Base-by-base conservation (phyloP, 371 early-diverging fungal species). In the Funneliformis caledonium region DNA sequence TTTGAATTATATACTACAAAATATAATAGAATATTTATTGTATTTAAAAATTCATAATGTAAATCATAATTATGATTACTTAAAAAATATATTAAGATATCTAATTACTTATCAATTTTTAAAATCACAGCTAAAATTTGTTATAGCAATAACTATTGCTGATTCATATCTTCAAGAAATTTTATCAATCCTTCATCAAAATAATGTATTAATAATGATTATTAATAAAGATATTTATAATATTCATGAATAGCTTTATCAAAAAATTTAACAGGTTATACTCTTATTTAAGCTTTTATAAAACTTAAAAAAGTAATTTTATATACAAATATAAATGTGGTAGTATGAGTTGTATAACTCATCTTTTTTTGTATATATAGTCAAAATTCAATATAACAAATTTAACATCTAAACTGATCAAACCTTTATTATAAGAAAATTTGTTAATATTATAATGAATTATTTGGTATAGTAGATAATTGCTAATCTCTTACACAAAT, bases 361-460 rank as follows among this genome's bases (percentile, higher is more conserved):
- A 72, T 33, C 50, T 72, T 72, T 72, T 72, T 26, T 72, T 72
- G n/a, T n/a, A n/a, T n/a, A n/a, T n/a, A n/a, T n/a, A n/a, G n/a
- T n/a, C n/a, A n/a, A n/a, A n/a, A n/a, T n/a, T n/a, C n/a, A n/a
- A n/a, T n/a, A n/a, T n/a, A n/a, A n/a, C n/a, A n/a, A n/a, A n/a
- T n/a, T n/a, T n/a, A n/a, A n/a, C n/a, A n/a, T n/a, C n/a, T n/a
- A n/a, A n/a, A n/a, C n/a, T n/a, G n/a, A n/a, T n/a, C n/a, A n/a
- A n/a, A n/a, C n/a, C n/a, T n/a, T n/a, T n/a, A n/a, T n/a, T n/a
- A n/a, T n/a, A n/a, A n/a, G n/a, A n/a, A n/a, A n/a, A n/a, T n/a
- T n/a, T n/a, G n/a, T n/a, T n/a, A n/a, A n/a, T n/a, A n/a, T n/a
- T n/a, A n/a, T n/a, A n/a, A n/a, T n/a, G n/a, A n/a, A n/a, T n/a